Evolutionary conservation across 345 rosid genomes (phyloP), one percentile per base, ranked within the genome.

Genomic region (Rhizophora mangle): DNA sequence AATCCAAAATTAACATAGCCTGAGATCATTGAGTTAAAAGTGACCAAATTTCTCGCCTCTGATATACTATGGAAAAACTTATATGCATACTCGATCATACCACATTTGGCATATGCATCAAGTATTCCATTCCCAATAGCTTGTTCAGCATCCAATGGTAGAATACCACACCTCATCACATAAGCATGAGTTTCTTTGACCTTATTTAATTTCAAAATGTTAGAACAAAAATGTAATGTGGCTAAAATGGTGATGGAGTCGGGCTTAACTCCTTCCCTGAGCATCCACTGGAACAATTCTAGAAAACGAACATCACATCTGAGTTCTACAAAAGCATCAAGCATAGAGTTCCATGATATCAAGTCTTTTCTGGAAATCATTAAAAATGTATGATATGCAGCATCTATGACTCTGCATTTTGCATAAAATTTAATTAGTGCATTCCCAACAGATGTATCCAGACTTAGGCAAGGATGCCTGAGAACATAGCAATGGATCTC

Each of bases 131-230:
- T 88, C 60, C 79, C 79, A 72, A 84, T 62, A 37, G 68, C 70
- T 47, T 84, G 85, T 63, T 81, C 85, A 49, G 27, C 64, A 70
- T 83, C 77, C 74, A 70, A 75, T 2, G 46, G 57, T 59, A 86
- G 72, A 68, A 87, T 65, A 67, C 82, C 81, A 52, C 75, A 62
- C 84, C 82, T 87, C 65, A 92, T 68, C 68, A 86, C 76, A 70
- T 83, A 92, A 79, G 91, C 72, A 72, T 92, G 98, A 30, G 80
- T 78, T 80, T 90, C 98, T 79, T 87, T 92, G 52, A 90, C 85
- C 67, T 78, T 81, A 52, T 74, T 63, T 55, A 75, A 60, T 68
- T 76, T 81, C 54, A 66, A 74, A 52, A 72, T 18, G 53, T 62
- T 46, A 39, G 69, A 62, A 68, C 79, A 82, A 60, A 75, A 79